A percentile compares a stretch with the other conserved stretches of the same genome.
Evolutionary conservation across 176 grass and related monocot genomes (phyloP).

Genomic region (Ensete ventricosum): DNA sequence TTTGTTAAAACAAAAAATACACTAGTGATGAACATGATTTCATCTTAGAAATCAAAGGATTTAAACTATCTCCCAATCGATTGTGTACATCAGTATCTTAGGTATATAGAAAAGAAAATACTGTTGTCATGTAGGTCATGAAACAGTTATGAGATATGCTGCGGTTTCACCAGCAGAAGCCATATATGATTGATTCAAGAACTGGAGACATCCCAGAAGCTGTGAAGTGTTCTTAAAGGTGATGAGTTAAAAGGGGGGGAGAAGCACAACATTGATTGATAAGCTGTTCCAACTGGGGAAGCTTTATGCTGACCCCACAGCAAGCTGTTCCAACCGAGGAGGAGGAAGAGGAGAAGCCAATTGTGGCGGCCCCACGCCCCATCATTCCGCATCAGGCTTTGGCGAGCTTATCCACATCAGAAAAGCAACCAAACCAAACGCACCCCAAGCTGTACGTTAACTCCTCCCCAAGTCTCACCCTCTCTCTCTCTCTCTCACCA

Average conservation of each 20-base stretch:
- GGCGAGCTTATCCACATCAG: neutral
- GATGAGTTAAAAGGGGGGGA: neutral
- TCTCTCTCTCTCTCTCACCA: neutral
- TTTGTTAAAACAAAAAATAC: too few species aligned
- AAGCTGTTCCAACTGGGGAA: neutral
- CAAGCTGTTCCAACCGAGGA: neutral
- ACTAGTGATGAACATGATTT: too few species aligned
- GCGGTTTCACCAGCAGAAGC: too few species aligned
- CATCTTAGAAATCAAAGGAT: too few species aligned
- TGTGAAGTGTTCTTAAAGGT: too few species aligned
- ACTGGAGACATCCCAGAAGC: too few species aligned
- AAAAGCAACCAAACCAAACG: neutral
- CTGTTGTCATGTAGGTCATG: too few species aligned
- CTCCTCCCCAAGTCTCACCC: neutral
- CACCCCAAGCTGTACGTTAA: neutral
- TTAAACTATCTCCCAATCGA: too few species aligned
- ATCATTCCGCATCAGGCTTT: constrained; percentile 4
- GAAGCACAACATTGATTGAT: neutral
- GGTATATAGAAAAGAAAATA: too few species aligned
- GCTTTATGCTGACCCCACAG: constrained; percentile 3
- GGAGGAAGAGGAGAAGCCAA: neutral
- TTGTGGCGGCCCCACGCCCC: neutral
- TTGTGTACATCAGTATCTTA: too few species aligned
- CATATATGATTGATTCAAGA: too few species aligned
- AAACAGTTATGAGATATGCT: too few species aligned